Evolutionary conservation across 495 filamentous ascomycete genomes (phyloP), one percentile per base, ranked within the genome.

Genomic region (Amphirosellinia nigrospora): DNA sequence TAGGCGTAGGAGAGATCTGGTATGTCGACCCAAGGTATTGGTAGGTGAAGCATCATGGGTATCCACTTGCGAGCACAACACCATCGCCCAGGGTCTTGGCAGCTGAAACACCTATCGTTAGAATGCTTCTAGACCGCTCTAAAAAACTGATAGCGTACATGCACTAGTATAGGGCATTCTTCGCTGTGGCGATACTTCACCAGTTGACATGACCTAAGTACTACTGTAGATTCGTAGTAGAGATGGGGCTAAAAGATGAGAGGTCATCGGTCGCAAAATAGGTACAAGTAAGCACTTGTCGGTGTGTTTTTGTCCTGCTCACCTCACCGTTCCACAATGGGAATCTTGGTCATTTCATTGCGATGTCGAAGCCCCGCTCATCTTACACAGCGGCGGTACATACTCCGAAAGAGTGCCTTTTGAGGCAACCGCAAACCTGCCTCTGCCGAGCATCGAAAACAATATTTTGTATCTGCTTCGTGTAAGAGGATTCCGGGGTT

Each of bases 41-140:
- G 15, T 15, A 21, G 11, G 39, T 4, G 36, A 23, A 61, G 21
- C 21, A 45, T n/a, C 4, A 28, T 34, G 16, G 19, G 21, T 23
- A 56, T 56, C 53, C 30, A 56, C 53, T 19, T 56, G n/a, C n/a
- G 55, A 60, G n/a, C n/a, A n/a, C n/a, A 38, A 43, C 59, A 43
- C 39, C 36, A 62, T 41, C 16, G 58, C 58, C 58, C 36, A 61
- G 68, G 71, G 30, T 71, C 74, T 76, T 76, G 74, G 74, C 74
- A 71, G 58, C 64, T 76, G 74, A 74, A 74, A 72, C 72, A 28
- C 46, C 36, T 45, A 13, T 61, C 19, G 55, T 23, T 19, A 21
- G 32, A 34, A 55, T 43, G 26, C 53, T 43, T 56, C 5, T 39
- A 13, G 32, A n/a, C 66, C 36, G 19, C 60, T 48, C 36, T 61